Evolutionary conservation across 495 filamentous ascomycete species (phyloP), one percentile per base, ranked within the genome.

Genomic region (Penicillium roqueforti): DNA sequence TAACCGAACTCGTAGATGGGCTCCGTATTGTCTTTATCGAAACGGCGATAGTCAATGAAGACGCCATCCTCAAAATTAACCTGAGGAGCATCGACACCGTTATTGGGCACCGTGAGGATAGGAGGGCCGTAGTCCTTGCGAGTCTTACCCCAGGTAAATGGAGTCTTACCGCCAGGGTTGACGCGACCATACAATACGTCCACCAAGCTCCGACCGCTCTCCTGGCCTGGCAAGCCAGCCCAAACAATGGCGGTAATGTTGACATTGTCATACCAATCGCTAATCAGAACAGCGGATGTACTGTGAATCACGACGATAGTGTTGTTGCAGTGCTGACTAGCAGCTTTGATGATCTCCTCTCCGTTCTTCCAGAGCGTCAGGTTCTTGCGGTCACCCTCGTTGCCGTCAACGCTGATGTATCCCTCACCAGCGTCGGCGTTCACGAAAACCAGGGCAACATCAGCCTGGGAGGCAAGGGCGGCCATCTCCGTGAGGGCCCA

Each of bases 191-290:
- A 98, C 11, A 98, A 85, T 6, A 98, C 82, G 63, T 97, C 92
- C 23, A 84, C 83, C 56, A 98, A 82, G n/a, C 87, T 82, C 70
- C 93, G 92, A 36, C 93, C 93, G 28, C 86, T 90, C 68, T 98
- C 87, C 66, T 97, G 87, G 11, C 93, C 93, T 0, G 93, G 93
- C 39, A 97, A 68, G 67, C 92, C 92, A 56, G 92, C 93, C 87
- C 91, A 97, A 16, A 97, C 64, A 37, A 98, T 93, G 23, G 89
- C 93, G 8, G 91, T 97, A 53, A 98, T 80, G 68, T 97, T 97
- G n/a, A 87, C 84, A 68, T 87, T 84, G 57, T 91, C 73, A 55
- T 89, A 86, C 76, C 84, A 95, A 23, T 87, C 79, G 23, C 84
- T 80, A 20, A 96, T 61, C 0, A 95, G 73, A 18, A 97, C 89